Percentiles rank a stretch among this genome's conserved stretches.
Conservation (phyloP, 164 flowering plant genomes). For the Dillenia suffruticosa region DNA sequence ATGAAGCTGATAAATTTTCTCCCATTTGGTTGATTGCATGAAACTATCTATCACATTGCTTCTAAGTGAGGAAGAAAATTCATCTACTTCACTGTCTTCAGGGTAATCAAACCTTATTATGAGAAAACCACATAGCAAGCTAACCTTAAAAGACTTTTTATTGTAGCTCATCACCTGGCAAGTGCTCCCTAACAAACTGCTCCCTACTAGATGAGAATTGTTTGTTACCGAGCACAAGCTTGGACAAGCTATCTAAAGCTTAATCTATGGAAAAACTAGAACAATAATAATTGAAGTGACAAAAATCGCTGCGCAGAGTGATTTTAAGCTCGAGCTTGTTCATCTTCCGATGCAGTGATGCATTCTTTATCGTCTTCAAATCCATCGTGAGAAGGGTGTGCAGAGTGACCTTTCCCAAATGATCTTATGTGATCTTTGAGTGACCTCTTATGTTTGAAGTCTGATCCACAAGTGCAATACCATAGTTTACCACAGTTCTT, state of each 20-base stretch:
- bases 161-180: slow-evolving; percentile 20
- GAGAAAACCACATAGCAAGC: slow-evolving; percentile 6
- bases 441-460: slow-evolving; percentile 78
- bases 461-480: slow-evolving; percentile 80
- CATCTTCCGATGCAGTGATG: slow-evolving; percentile 55
- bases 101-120: slow-evolving; percentile 13
- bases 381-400: slow-evolving; percentile 48
- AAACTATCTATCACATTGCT: neutral
- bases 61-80: slow-evolving; percentile 41
- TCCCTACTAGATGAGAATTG: slow-evolving; percentile 43
- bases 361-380: slow-evolving; percentile 52
- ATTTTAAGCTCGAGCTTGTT: slow-evolving; percentile 18
- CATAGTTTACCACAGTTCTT: slow-evolving; percentile 82
- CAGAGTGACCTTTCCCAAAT: slow-evolving; percentile 61
- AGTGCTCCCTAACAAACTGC: slow-evolving; percentile 63
- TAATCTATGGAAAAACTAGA: neutral
- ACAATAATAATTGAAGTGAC: neutral
- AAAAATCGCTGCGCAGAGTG: neutral
- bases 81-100: slow-evolving; percentile 49
- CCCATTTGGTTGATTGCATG: slow-evolving; percentile 14
- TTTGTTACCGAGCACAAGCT: slow-evolving; percentile 75
- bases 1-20: slow-evolving; percentile 69
- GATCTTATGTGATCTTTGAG: slow-evolving; percentile 76
- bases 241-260: slow-evolving; percentile 13
- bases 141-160: slow-evolving; percentile 2